Base-by-base conservation (phyloP, 352 stramenopile genomes). In the Globisporangium perplexum region DNA sequence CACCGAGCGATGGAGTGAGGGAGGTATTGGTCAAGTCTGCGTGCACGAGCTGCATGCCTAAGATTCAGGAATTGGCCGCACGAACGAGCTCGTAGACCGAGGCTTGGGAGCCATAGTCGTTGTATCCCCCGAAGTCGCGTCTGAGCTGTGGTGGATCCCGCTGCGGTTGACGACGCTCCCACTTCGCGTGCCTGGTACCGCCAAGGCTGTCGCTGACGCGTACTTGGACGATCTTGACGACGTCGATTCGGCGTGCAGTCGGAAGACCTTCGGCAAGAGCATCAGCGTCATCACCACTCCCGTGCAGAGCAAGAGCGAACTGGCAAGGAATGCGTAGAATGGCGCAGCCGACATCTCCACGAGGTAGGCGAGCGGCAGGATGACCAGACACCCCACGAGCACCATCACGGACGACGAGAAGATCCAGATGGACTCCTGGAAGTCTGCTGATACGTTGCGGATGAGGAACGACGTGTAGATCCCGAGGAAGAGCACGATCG, bases 291-390 rank as follows among this genome's bases (percentile, higher is more conserved):
- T 67, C 15, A 70, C 59, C 12, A 65, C 30, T 1, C 47, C 28
- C 18, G 62, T 66, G 44, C 62, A 68, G 5, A 80, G 6, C 10
- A 72, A 20, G 4, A 77, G 45, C 14, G 55, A 26, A 7, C 23
- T 42, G 2, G 65, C 43, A 7, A 68, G 46, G 44, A 77, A 77
- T 14, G 49, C 38, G 41, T 62, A 71, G 20, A 71, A 35, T n/a
- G 56, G 52, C 0, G 57, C 17, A 1, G 57, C 57, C 0, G 67
- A 46, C 47, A 80, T 30, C 0, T 68, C 46, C 3, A 74, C 65
- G n/a, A 77, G 41, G 44, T 80, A 80, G 10, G 71, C 57, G n/a
- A 80, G 51, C 30, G 65, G 57, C 10, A 80, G 28, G 5, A 80
- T 57, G 11, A 80, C 47, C 2, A 74, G 28, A 17, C 62, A 63